These are phyloP conservation scores for Auxenochlorella protothecoides DNA, from an alignment of 139 green algal species.

Conservation along the genomic window DNA sequence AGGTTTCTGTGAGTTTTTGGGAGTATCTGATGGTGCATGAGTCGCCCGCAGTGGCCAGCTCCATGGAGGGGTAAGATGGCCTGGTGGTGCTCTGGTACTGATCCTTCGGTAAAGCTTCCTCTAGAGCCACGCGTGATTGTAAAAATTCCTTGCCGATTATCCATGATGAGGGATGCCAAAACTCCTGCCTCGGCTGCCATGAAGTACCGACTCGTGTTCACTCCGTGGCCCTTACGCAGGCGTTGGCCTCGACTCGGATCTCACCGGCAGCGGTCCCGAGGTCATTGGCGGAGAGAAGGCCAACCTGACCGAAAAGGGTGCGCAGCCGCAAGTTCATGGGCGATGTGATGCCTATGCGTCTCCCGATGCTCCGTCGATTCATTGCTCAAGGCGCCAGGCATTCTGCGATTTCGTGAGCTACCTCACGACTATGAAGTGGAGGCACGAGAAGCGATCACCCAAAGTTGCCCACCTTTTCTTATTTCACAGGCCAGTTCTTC, in stretches of 20 bases:
- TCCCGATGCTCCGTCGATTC: too few relatives aligned
- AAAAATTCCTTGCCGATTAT: background rate
- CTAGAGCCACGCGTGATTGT: background rate
- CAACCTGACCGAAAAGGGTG: slow-evolving; percentile 33
- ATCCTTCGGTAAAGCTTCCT: background rate
- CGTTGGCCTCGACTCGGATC: background rate
- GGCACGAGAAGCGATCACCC: background rate
- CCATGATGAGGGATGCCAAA: background rate
- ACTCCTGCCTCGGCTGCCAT: background rate
- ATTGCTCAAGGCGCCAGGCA: too few relatives aligned
- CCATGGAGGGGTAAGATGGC: background rate
- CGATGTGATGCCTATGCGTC: too few relatives aligned
- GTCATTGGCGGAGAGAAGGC: slow-evolving; percentile 19
- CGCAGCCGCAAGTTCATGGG: slow-evolving; percentile 18
- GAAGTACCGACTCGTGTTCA: background rate
- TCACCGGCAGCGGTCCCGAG: slow-evolving; percentile 10
- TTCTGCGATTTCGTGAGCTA: background rate
- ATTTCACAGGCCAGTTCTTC: too few relatives aligned
- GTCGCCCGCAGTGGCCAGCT: background rate
- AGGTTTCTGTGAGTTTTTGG: slow-evolving; percentile 7
- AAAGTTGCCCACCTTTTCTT: too few relatives aligned
- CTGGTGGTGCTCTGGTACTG: too few relatives aligned
- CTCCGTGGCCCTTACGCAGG: background rate
- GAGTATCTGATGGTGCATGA: slow-evolving; percentile 16
- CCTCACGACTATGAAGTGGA: background rate